A percentile compares a stretch with the other conserved stretches of the same genome.
Conservation (phyloP, 306 rosid genomes). For the Fragaria ananassa region DNA sequence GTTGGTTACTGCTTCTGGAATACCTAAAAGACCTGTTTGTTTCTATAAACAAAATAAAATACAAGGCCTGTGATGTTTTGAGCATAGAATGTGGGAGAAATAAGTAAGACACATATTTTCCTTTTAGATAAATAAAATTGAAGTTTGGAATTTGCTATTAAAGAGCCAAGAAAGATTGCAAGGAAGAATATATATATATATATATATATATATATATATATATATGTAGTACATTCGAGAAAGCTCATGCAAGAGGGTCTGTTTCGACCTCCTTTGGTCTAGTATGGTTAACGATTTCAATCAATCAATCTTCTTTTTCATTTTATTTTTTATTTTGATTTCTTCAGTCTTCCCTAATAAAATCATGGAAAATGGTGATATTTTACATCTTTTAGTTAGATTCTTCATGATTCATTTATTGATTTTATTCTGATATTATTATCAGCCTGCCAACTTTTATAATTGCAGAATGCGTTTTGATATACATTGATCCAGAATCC, state of each 20-base stretch:
- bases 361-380: not conserved
- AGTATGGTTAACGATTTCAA: not conserved
- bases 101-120: not conserved
- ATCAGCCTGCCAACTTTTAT: constrained; percentile 99
- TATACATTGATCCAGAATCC: constrained; percentile 93
- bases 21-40: not conserved
- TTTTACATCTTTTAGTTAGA: not conserved
- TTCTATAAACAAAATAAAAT: not conserved
- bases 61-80: not conserved
- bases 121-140: not conserved
- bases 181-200: not conserved
- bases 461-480: constrained; percentile 99
- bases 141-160: not conserved
- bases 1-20: not conserved
- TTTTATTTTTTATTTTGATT: not conserved
- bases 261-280: not conserved
- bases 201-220: accelerated
- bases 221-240: not conserved
- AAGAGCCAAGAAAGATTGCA: not conserved
- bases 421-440: constrained; percentile 56
- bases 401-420: constrained; percentile 31
- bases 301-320: not conserved
- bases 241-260: not conserved
- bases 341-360: not conserved
- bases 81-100: not conserved